phyloP scores from a whole-genome alignment of 2,329 filamentous ascomycete species.

The Rhynchosporium agropyri region DNA sequence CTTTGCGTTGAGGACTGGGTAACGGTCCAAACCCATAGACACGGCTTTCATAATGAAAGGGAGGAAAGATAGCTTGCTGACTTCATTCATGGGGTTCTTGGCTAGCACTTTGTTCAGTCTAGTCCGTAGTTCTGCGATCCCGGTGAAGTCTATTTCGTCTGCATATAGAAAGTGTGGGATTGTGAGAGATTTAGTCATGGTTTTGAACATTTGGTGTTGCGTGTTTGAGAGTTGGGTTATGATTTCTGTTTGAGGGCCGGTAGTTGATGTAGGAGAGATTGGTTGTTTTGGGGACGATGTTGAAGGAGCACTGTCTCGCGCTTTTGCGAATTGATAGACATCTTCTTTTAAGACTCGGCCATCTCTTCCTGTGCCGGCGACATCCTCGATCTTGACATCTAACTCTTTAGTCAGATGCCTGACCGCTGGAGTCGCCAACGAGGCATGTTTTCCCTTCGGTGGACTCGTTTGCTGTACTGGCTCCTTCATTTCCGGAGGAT shows the following conservation, averaged over 20 bases:
- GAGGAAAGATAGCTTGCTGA: slow-evolving; percentile 80
- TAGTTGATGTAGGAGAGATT: slow-evolving; percentile 22
- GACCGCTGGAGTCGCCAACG: slow-evolving; percentile 88
- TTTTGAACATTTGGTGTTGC: slow-evolving; percentile 94
- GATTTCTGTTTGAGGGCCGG: slow-evolving; percentile 64
- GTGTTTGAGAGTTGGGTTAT: slow-evolving; percentile 71
- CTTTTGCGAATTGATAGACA: slow-evolving; percentile 70
- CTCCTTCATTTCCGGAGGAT: slow-evolving; percentile 6
- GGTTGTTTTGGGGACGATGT: slow-evolving; percentile 29
- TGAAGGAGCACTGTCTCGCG: slow-evolving; percentile 47
- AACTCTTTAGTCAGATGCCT: slow-evolving; percentile 83
- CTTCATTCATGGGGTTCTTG: slow-evolving; percentile 42
- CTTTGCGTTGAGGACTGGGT: slow-evolving; percentile 84
- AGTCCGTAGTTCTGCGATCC: slow-evolving; percentile 70
- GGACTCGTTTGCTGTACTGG: slow-evolving; percentile 11
- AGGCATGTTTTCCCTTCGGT: slow-evolving; percentile 62
- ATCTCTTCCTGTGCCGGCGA: slow-evolving; percentile 85
- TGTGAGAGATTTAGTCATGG: slow-evolving; percentile 86
- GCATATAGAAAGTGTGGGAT: slow-evolving; percentile 97
- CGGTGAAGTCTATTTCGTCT: slow-evolving; percentile 82
- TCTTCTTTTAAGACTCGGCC: slow-evolving; percentile 93
- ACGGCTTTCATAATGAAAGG: slow-evolving; percentile 97
- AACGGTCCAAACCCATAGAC: slow-evolving; percentile 78
- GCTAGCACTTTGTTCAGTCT: slow-evolving; percentile 70
- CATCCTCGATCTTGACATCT: slow-evolving; percentile 74